These are phyloP conservation scores for Arxiozyma bovina DNA, from an alignment of 1,139 yeast species.

Conservation along the genomic window DNA sequence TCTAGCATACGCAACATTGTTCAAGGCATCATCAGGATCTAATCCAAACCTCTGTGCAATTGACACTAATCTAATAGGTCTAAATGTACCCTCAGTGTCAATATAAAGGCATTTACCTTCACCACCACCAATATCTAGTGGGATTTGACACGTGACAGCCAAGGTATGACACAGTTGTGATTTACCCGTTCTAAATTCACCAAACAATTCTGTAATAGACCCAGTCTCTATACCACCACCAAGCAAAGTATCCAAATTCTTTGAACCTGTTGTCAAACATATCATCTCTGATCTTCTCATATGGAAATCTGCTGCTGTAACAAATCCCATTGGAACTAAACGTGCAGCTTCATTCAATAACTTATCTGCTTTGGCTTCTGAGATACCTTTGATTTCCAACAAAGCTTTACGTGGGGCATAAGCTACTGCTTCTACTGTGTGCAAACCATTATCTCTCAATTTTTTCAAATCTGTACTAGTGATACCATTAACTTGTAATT, in stretches of 20 bases:
- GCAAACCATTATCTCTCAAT: conserved; percentile 72
- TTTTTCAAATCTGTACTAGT: conserved; percentile 70
- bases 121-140: conserved; percentile 97
- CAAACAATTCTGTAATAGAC: conserved; percentile 90
- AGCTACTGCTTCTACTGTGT: conserved; percentile 88
- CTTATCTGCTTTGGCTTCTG: conserved; percentile 92
- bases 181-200: conserved; percentile 96
- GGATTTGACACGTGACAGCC: conserved; percentile 94
- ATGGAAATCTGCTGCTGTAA: conserved; percentile 94
- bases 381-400: conserved; percentile 76
- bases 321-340: conserved; percentile 91
- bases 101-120: conserved; percentile 95
- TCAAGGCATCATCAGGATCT: conserved; percentile 89
- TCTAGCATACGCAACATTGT: conserved; percentile 94
- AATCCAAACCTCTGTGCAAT: conserved; percentile 89
- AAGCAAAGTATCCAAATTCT: conserved; percentile 80
- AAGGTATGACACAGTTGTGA: conserved; percentile 94
- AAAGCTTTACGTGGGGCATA: conserved; percentile 79
- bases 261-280: conserved; percentile 90
- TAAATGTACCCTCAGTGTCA: conserved; percentile 94
- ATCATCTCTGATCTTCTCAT: conserved; percentile 83
- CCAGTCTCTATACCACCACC: conserved; percentile 99
- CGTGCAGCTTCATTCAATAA: conserved; percentile 75
- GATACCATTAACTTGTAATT: conserved; percentile 75
- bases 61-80: conserved; percentile 83